A percentile compares a stretch with the other conserved stretches of the same genome.
Conservation (phyloP, 2,329 filamentous ascomycete genomes). For the Pseudocercospora pini-densiflorae region DNA sequence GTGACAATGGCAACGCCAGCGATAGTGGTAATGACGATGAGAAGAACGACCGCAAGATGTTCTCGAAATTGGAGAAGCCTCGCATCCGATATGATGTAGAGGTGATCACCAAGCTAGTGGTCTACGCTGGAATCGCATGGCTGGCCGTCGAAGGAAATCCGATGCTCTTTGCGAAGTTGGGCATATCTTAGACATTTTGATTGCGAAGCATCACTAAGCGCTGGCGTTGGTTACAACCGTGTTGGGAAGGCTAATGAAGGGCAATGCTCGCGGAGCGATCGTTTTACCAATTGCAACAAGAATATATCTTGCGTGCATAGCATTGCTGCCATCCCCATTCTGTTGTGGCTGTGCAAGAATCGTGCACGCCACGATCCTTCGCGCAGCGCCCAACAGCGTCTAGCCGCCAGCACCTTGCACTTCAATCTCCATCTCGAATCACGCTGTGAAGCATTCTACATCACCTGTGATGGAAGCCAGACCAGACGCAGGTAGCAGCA, state of each 20-base stretch:
- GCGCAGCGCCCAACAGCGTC: not conserved
- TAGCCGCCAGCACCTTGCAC: not conserved
- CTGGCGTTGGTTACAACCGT: not conserved
- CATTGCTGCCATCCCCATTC: not conserved
- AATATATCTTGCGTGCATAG: not conserved
- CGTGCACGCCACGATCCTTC: not conserved
- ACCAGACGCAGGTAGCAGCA: not conserved
- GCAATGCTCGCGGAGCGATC: not conserved
- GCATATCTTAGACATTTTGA: slow-evolving; percentile 16
- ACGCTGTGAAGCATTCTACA: not conserved
- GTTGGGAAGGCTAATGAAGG: not conserved
- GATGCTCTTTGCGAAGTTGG: slow-evolving; percentile 60
- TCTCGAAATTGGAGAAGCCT: slow-evolving; percentile 80
- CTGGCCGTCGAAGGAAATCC: slow-evolving; percentile 77
- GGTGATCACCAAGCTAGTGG: slow-evolving; percentile 93
- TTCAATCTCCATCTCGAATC: not conserved
- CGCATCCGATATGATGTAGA: slow-evolving; percentile 97
- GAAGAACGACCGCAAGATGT: slow-evolving; percentile 66
- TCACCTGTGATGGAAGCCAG: not conserved
- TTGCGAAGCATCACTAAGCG: not conserved
- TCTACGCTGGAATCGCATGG: slow-evolving; percentile 93
- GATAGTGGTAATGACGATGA: slow-evolving; percentile 43
- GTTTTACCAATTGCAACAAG: not conserved
- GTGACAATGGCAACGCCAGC: slow-evolving; percentile 35
- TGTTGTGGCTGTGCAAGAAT: not conserved